Percentiles rank a stretch among this genome's conserved stretches.
These are phyloP conservation scores for Geranium incanum DNA, from an alignment of 441 rosid genomes.

Conservation along the genomic window DNA sequence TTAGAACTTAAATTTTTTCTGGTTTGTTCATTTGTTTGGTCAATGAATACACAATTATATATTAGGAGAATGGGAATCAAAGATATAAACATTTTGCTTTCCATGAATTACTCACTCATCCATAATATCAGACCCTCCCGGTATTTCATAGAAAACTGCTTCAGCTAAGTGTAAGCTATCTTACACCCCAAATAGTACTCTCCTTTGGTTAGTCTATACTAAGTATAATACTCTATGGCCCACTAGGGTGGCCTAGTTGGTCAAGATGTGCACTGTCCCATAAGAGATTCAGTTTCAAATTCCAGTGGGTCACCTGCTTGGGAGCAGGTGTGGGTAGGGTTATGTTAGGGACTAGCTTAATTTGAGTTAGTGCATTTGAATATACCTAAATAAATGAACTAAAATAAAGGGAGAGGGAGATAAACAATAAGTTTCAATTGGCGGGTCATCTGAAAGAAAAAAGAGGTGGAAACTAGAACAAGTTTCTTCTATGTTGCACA, in stretches of 20 bases:
- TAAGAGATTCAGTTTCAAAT: too few species aligned
- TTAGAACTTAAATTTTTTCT: constrained; percentile 15
- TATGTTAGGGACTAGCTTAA: too few species aligned
- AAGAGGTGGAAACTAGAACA: not conserved
- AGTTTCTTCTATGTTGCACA: constrained; percentile 19
- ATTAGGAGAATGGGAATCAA: not conserved
- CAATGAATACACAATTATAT: not conserved
- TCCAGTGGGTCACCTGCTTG: too few species aligned
- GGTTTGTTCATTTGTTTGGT: not conserved
- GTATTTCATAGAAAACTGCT: constrained; percentile 4
- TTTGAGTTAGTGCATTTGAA: not conserved
- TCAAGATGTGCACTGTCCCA: too few species aligned
- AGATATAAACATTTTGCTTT: not conserved
- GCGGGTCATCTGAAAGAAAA: constrained; percentile 11
- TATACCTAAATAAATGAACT: not conserved
- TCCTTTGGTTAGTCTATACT: not conserved
- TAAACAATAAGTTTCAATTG: constrained; percentile 6
- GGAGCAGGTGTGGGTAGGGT: too few species aligned
- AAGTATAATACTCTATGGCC: not conserved
- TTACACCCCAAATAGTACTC: not conserved
- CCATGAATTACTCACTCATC: not conserved
- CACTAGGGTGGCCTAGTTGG: too few species aligned
- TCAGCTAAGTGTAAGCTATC: not conserved
- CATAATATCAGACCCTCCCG: constrained; percentile 1
- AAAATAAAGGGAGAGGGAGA: not conserved